These are phyloP conservation scores for Aphanomyces euteiches DNA, from an alignment of 352 stramenopile genomes.

Conservation along the genomic window DNA sequence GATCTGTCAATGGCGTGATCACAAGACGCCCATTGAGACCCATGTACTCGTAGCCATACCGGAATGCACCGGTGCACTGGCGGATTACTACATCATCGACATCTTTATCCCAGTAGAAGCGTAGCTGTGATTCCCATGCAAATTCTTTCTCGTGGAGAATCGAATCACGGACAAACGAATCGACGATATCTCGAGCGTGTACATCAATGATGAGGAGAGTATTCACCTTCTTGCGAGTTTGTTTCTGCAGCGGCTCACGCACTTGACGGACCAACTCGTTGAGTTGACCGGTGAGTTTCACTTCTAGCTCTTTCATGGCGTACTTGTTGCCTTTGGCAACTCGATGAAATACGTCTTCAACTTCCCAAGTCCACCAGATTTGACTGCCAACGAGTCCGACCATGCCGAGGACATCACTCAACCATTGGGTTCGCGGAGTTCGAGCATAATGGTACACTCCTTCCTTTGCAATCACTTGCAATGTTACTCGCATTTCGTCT, in stretches of 20 bases:
- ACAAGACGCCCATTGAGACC: conserved; percentile 88
- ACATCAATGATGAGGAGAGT: conserved; percentile 90
- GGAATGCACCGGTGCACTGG: conserved; percentile 89
- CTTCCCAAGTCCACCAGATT: conserved; percentile 94
- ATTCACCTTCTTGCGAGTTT: conserved; percentile 91
- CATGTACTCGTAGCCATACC: conserved; percentile 94
- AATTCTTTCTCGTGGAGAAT: conserved; percentile 90
- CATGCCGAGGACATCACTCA: conserved; percentile 88
- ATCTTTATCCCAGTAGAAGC: conserved; percentile 90
- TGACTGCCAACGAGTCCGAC: conserved; percentile 89
- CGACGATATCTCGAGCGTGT: conserved; percentile 86
- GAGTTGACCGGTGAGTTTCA: conserved; percentile 84
- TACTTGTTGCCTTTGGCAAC: conserved; percentile 90
- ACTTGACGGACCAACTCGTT: conserved; percentile 90
- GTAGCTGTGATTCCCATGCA: conserved; percentile 85
- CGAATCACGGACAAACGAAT: conserved; percentile 85
- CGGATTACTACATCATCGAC: conserved; percentile 87
- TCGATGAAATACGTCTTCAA: conserved; percentile 90
- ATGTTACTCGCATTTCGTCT: conserved; percentile 83
- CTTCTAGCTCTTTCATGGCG: conserved; percentile 90
- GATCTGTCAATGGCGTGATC: conserved; percentile 91
- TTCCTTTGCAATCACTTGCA: conserved; percentile 90
- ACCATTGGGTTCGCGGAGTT: conserved; percentile 81
- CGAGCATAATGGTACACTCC: conserved; percentile 90
- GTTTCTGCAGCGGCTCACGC: conserved; percentile 75